Evolutionary conservation across 2,329 filamentous ascomycete genomes (phyloP), one percentile per base, ranked within the genome.

Genomic region (Pseudocercospora eumusae): DNA sequence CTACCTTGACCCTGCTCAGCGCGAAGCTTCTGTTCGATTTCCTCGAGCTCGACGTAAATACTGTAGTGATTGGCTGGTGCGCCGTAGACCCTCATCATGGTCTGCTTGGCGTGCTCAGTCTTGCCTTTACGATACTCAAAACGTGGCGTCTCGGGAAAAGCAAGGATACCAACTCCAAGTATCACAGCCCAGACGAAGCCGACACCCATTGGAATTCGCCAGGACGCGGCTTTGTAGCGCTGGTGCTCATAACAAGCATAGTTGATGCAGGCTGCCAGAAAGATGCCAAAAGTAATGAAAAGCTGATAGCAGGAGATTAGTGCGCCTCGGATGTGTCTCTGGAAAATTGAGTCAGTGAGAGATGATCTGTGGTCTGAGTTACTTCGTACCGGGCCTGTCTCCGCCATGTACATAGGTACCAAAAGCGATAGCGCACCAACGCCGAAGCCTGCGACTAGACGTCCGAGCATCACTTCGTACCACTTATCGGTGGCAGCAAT

Each of bases 231-330:
- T 65, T 75, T 79, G 1, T 58, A 25, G 27, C 59, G 47, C 44
- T 64, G 64, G 52, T 78, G 77, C 3, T 73, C 75, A 66, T 85
- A 77, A 8, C 86, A 88, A 7, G 85, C 86, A 70, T 78, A 88
- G 72, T 88, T 87, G 72, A 81, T 78, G 69, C 76, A 75, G 62
- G 76, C 76, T 36, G 64, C 64, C 23, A 79, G 71, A 59, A 79
- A 86, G 72, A 90, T 88, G 56, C 88, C 88, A 27, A 89, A 78
- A 0, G 87, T 89, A 71, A 90, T 87, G 72, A 88, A 84, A 2
- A 90, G 81, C 56, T 66, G 88, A 74, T 89, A 90, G 57, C 82
- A 84, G 2, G 83, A 81, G 27, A 90, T 82, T 23, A 89, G 78
- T 9, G 86, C 80, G 69, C 86, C 86, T 67, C 87, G 84, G 57